Percentiles rank a stretch among this genome's conserved stretches.
phyloP scores from a whole-genome alignment of 371 early-diverging fungal species.

The Rhizopus microsporus region DNA sequence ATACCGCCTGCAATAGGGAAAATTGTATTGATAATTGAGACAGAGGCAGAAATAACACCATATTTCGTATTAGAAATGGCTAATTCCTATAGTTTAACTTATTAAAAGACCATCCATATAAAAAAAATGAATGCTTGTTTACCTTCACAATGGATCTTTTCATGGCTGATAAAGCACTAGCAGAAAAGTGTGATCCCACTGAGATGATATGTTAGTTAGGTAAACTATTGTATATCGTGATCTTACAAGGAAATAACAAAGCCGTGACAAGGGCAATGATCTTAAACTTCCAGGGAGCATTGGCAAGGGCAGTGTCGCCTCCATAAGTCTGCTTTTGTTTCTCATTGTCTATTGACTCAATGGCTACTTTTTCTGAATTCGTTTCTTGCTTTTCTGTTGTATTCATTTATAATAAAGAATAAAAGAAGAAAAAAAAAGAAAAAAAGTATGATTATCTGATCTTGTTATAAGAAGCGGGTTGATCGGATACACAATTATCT shows the following conservation, averaged over 20 bases:
- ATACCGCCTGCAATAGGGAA: constrained; percentile 68
- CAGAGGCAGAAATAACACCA: constrained; percentile 70
- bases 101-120: not conserved
- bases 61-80: constrained; percentile 69
- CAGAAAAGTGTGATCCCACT: constrained; percentile 77
- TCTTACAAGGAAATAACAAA: constrained; percentile 41
- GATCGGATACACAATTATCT: not conserved
- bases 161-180: constrained; percentile 70
- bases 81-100: constrained; percentile 8
- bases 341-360: constrained; percentile 1
- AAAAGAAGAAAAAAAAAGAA: not conserved
- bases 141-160: constrained; percentile 67
- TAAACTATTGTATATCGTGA: not conserved
- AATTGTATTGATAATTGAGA: constrained; percentile 69
- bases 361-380: constrained; percentile 3
- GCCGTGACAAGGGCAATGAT: constrained; percentile 39
- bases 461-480: not conserved
- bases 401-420: not conserved
- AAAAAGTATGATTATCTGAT: not conserved
- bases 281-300: constrained; percentile 47
- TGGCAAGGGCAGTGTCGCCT: constrained; percentile 40
- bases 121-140: constrained; percentile 4
- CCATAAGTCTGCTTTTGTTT: constrained; percentile 9
- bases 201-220: not conserved
- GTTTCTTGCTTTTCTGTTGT: constrained; percentile 15